Percentiles rank a stretch among this genome's conserved stretches.
Evolutionary conservation across 805 yeast genomes (phyloP).

Genomic region (Lipomyces spencermartinsiae): DNA sequence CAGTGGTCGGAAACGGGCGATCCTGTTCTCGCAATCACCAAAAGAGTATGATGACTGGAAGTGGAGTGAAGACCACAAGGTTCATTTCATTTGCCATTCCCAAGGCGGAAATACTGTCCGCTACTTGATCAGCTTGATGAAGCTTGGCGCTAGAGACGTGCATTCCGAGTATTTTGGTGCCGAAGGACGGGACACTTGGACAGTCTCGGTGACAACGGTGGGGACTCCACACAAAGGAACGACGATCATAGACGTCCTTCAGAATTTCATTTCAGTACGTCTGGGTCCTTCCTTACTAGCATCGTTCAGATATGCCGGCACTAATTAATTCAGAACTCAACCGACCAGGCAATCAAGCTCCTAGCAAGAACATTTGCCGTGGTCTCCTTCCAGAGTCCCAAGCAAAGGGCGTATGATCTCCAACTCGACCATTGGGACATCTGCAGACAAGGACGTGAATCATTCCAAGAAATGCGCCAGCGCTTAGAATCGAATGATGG

Average conservation of each 20-base stretch:
- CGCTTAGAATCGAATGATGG: neutral
- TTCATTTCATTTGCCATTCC: conserved; percentile 7
- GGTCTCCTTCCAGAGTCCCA: neutral
- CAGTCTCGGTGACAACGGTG: neutral
- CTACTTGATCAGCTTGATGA: conserved; percentile 5
- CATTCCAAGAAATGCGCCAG: neutral
- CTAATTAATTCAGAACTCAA: neutral
- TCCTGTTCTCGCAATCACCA: neutral
- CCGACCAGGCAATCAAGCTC: neutral
- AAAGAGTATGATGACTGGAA: neutral
- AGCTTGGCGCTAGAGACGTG: neutral
- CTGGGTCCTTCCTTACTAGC: neutral
- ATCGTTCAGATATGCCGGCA: neutral
- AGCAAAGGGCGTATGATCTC: neutral
- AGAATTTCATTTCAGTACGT: neutral
- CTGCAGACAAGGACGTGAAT: neutral
- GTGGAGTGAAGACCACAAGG: conserved; percentile 1
- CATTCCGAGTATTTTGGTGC: neutral
- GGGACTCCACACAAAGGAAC: conserved; percentile 7
- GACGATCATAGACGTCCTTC: conserved; percentile 2
- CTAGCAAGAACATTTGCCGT: neutral
- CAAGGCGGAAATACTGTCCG: neutral
- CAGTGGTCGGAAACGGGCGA: neutral
- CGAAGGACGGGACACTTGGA: neutral
- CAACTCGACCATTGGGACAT: conserved; percentile 7